Evolutionary conservation across 2,329 filamentous ascomycete genomes (phyloP).

Genomic region (Neofusicoccum cordaticola): DNA sequence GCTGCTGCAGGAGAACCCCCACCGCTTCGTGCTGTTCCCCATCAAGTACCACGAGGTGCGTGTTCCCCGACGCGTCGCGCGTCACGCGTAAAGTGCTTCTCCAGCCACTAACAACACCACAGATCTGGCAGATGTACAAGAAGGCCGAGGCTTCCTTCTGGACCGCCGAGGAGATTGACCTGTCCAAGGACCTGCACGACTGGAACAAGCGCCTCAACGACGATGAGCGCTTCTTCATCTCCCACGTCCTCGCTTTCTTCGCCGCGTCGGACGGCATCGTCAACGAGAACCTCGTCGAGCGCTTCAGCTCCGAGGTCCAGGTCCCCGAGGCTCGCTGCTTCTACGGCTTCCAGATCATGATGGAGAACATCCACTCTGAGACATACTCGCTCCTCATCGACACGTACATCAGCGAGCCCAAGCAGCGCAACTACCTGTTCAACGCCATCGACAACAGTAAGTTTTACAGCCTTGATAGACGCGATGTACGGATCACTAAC

Average conservation of each 20-base stretch:
- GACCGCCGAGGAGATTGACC: constrained; percentile 98
- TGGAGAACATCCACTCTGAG: constrained; percentile 99
- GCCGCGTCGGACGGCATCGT: constrained; percentile 98
- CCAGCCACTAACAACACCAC: constrained; percentile 39
- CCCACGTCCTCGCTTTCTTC: constrained; percentile 98
- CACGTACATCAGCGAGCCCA: constrained; percentile 97
- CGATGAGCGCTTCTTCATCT: constrained; percentile 97
- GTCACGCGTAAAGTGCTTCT: constrained; percentile 24
- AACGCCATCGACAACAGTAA: constrained; percentile 97
- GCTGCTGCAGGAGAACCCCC: constrained; percentile 88
- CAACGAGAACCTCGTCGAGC: constrained; percentile 98
- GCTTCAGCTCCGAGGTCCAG: constrained; percentile 95
- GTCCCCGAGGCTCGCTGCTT: constrained; percentile 98
- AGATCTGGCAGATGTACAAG: constrained; percentile 99
- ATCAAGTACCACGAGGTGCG: constrained; percentile 99
- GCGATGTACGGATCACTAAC: constrained; percentile 28
- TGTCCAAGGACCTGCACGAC: constrained; percentile 98
- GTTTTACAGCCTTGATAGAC: constrained; percentile 30
- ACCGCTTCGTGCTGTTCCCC: constrained; percentile 95
- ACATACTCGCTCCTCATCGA: constrained; percentile 99
- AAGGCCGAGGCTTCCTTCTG: constrained; percentile 99
- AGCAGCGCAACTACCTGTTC: constrained; percentile 91
- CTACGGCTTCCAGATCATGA: constrained; percentile 99
- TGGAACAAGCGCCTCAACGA: constrained; percentile 98
- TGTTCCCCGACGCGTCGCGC: constrained; percentile 44